Base-by-base conservation (phyloP, 2,329 filamentous ascomycete genomes). In the Verticillium nonalfalfae region DNA sequence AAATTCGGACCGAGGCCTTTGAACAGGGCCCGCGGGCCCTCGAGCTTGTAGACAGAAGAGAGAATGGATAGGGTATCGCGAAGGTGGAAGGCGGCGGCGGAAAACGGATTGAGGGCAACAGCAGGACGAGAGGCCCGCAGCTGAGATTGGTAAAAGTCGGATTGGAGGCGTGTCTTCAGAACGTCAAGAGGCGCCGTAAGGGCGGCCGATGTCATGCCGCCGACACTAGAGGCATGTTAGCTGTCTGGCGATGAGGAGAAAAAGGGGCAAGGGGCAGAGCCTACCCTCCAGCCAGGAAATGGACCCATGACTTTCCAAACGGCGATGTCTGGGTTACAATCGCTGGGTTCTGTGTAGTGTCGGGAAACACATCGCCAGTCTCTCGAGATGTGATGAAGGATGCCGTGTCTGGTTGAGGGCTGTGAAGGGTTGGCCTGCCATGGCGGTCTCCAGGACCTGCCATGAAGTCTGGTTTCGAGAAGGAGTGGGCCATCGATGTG, bases 181-280 rank as follows among this genome's bases (percentile, higher is more conserved):
- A 97, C 93, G 72, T 97, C 94, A 63, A 98, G 89, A 26, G 94
- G 94, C 9, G 92, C 93, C 1, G 94, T 97, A n/a, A 97, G 77
- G n/a, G 90, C 88, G 31, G 94, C 91, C 11, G 94, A 89, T 18
- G 91, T 93, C 88, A 97, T 96, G 68, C 93, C 93, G 68, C 93
- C 93, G 59, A 91, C 78, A 52, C 93, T 96, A 67, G 56, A 65
- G 38, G 62, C 57, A 33, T 36, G 26, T 56, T 56, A 56, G 39
- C 36, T 55, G 13, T 54, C 31, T 18, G 7, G 21, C 9, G 45
- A 18, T 10, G 11, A 13, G 3, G 21, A 18, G 35, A 36, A 36
- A 21, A n/a, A 31, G 59, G 13, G 57, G 58, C 45, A 10, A 18
- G 7, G 45, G 6, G n/a, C 36, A 63, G 14, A 6, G 79, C 85